Percentiles rank a stretch among this genome's conserved stretches.
phyloP scores from a whole-genome alignment of 441 rosid species.

The Adansonia gregorii region DNA sequence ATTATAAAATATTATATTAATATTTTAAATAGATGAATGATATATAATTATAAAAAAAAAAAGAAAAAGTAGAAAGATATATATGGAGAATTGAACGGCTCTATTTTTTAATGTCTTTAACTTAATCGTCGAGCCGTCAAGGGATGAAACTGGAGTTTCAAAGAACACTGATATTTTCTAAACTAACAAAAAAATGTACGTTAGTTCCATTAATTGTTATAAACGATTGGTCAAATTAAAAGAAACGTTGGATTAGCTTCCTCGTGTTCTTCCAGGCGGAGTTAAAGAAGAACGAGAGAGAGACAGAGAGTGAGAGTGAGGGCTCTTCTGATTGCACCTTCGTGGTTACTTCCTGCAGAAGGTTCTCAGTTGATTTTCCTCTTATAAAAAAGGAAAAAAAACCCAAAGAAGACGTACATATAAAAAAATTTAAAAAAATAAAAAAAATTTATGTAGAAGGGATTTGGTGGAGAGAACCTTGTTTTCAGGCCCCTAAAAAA shows the following conservation, averaged over 20 bases:
- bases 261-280: too few species aligned
- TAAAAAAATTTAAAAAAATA: neutral
- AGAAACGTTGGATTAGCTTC: neutral
- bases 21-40: too few species aligned
- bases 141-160: neutral
- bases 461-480: conserved; percentile 62
- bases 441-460: conserved; percentile 26
- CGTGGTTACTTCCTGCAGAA: conserved; percentile 46
- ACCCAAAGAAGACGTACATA: conserved; percentile 24
- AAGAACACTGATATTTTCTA: neutral
- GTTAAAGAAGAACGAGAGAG: too few species aligned
- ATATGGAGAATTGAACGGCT: neutral
- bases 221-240: neutral
- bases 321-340: conserved; percentile 20
- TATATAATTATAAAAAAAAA: too few species aligned
- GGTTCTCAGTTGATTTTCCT: conserved; percentile 41
- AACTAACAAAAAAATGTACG: neutral
- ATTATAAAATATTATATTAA: too few species aligned
- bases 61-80: too few species aligned
- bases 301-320: too few species aligned
- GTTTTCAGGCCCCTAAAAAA: conserved; percentile 33
- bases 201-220: neutral
- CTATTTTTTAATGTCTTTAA: too few species aligned
- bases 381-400: conserved; percentile 16
- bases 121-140: neutral